Evolutionary conservation across 495 filamentous ascomycete species (phyloP), one percentile per base, ranked within the genome.

Genomic region (Penicillium paxilli): DNA sequence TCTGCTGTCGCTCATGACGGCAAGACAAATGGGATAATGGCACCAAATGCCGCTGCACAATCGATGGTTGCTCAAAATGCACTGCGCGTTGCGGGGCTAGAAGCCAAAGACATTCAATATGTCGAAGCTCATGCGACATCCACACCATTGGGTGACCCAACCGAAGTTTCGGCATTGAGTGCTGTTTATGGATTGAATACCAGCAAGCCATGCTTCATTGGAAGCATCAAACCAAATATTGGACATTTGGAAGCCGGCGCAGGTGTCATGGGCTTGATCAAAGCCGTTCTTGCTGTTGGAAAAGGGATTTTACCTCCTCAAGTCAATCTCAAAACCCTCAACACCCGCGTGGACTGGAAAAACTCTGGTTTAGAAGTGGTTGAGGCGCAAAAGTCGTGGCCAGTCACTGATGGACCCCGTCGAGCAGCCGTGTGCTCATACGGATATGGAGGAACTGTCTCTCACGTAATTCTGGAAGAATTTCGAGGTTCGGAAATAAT

Each of bases 201-300:
- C 54, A 55, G 62, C 45, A 5, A 47, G 23, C 60, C 59, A 20
- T 47, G 50, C 26, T 55, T 21, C 21, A 59, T 68, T 5, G 76
- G 79, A 2, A 78, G 75, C 2, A 54, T 81, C 41, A 83, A 82
- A 48, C 72, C 76, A 8, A 74, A 78, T 25, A 65, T 82, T 49
- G 80, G 82, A 0, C 82, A 83, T 59, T 44, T 66, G 16, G 80
- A 80, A 54, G 79, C 72, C 5, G 70, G 76, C 11, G 80, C 78
- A 1, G 84, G 83, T 7, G 50, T 83, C 35, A 82, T 83, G 12
- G 80, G 80, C 1, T 41, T 87, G 0, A 62, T 87, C 6, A 87
- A 86, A 65, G 76, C 78, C 0, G 64, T 77, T 1, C 10, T 81
- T 23, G 71, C 77, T 22, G 66, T 88, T 41, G 69, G 76, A 44